These are phyloP conservation scores for Parathielavia hyrcaniae DNA, from an alignment of 495 filamentous ascomycete species.

Conservation along the genomic window DNA sequence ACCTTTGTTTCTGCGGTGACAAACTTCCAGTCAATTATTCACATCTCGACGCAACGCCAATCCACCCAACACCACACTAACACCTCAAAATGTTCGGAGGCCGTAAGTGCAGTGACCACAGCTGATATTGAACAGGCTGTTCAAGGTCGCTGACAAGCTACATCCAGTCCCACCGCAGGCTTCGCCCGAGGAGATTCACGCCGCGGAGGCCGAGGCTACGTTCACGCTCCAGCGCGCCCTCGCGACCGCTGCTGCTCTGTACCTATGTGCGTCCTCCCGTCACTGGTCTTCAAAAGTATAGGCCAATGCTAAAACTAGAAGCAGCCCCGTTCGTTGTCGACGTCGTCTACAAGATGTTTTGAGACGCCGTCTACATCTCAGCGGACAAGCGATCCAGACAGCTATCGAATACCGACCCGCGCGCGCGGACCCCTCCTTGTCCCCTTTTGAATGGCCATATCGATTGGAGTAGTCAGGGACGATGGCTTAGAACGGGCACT, in stretches of 20 bases:
- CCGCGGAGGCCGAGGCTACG: conserved; percentile 63
- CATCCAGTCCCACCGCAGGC: conserved; percentile 44
- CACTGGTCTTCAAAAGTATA: not conserved
- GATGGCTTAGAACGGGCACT: no score
- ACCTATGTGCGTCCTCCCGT: conserved; percentile 61
- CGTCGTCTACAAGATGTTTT: conserved; percentile 68
- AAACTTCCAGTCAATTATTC: no score
- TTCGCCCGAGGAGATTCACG: conserved; percentile 50
- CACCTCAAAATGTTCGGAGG: conserved; percentile 42
- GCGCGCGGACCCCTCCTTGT: no score
- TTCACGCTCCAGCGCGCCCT: conserved; percentile 59
- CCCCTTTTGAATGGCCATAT: no score
- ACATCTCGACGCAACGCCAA: not conserved
- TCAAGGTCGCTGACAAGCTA: not conserved
- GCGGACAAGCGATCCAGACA: no score
- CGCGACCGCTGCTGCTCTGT: conserved; percentile 60
- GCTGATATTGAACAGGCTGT: not conserved
- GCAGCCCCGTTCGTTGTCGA: conserved; percentile 79
- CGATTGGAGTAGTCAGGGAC: no score
- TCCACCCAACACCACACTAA: not conserved
- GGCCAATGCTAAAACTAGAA: not conserved
- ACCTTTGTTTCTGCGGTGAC: conserved; percentile 1
- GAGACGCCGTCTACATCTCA: conserved; percentile 20
- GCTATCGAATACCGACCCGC: no score
- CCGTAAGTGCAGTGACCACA: conserved; percentile 28